Evolutionary conservation across 305 asterid species (phyloP).

Genomic region (Solanum hybrid): DNA sequence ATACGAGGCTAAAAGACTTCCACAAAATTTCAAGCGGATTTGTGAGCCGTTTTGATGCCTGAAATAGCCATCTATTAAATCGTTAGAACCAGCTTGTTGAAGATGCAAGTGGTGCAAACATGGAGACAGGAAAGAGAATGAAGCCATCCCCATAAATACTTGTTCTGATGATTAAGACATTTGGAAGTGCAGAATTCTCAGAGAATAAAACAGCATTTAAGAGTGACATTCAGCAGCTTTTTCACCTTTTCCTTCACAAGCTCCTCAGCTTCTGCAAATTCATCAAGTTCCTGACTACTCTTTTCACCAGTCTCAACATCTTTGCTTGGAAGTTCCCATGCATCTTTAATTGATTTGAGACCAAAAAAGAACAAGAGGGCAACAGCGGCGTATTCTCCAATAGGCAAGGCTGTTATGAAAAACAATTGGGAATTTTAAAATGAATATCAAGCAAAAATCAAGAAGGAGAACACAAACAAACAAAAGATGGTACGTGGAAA

Average conservation of each 20-base stretch:
- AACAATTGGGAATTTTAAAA: constrained; percentile 4
- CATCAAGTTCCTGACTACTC: constrained; percentile 56
- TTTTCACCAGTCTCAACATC: constrained; percentile 46
- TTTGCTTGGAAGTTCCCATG: constrained; percentile 79
- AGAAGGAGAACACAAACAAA: neutral
- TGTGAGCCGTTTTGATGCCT: constrained; percentile 61
- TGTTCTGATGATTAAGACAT: neutral
- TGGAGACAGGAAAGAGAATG: neutral
- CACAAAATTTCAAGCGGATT: constrained; percentile 79
- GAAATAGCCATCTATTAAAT: constrained; percentile 9
- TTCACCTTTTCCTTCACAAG: constrained; percentile 85
- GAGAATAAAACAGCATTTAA: neutral
- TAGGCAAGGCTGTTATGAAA: constrained; percentile 61
- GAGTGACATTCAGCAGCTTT: neutral
- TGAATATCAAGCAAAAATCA: neutral
- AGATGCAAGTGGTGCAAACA: neutral
- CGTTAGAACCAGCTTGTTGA: neutral
- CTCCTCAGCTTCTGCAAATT: constrained; percentile 90
- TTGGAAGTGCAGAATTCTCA: neutral
- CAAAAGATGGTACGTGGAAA: neutral
- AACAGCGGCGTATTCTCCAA: constrained; percentile 93
- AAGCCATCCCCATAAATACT: neutral
- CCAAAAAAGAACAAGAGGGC: constrained; percentile 93
- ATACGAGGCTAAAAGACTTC: constrained; percentile 88
- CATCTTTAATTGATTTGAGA: constrained; percentile 86